Percentiles rank a stretch among this genome's conserved stretches.
Conservation (phyloP, 2,329 filamentous ascomycete species). For the Botryotinia globosa region DNA sequence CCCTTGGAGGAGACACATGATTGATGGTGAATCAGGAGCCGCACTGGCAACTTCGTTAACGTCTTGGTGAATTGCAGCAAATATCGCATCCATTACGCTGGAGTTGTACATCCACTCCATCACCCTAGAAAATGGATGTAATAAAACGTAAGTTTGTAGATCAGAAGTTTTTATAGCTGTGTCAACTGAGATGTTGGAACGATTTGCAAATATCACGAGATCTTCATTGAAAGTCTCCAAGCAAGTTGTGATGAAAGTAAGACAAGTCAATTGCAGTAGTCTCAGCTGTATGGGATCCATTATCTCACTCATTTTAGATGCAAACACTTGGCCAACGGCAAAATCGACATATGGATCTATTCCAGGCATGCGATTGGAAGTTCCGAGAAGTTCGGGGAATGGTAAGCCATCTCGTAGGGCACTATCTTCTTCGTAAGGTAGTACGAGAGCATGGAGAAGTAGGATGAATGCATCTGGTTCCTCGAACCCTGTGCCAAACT, state of each 20-base stretch:
- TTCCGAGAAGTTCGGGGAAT: constrained; percentile 83
- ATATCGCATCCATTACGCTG: constrained; percentile 75
- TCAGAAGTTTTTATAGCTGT: constrained; percentile 70
- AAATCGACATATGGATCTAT: constrained; percentile 94
- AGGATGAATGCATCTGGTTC: constrained; percentile 81
- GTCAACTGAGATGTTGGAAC: constrained; percentile 73
- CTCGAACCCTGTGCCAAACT: constrained; percentile 76
- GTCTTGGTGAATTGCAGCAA: constrained; percentile 76
- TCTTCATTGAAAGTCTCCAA: constrained; percentile 91
- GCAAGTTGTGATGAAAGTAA: constrained; percentile 79
- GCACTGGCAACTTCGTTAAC: constrained; percentile 68
- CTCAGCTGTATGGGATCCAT: constrained; percentile 66
- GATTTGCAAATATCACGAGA: constrained; percentile 79
- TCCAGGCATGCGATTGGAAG: constrained; percentile 73
- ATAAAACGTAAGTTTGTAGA: constrained; percentile 73
- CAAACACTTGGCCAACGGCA: constrained; percentile 75
- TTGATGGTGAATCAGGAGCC: constrained; percentile 73
- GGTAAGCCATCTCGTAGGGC: constrained; percentile 72
- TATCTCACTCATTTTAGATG: constrained; percentile 54
- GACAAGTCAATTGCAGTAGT: constrained; percentile 72
- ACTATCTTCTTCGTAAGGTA: constrained; percentile 59
- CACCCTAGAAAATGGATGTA: constrained; percentile 89
- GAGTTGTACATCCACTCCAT: constrained; percentile 99
- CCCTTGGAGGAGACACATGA: constrained; percentile 74
- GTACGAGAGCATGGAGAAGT: constrained; percentile 69